phyloP scores from a whole-genome alignment of 441 rosid species.

The Adansonia grandidieri region DNA sequence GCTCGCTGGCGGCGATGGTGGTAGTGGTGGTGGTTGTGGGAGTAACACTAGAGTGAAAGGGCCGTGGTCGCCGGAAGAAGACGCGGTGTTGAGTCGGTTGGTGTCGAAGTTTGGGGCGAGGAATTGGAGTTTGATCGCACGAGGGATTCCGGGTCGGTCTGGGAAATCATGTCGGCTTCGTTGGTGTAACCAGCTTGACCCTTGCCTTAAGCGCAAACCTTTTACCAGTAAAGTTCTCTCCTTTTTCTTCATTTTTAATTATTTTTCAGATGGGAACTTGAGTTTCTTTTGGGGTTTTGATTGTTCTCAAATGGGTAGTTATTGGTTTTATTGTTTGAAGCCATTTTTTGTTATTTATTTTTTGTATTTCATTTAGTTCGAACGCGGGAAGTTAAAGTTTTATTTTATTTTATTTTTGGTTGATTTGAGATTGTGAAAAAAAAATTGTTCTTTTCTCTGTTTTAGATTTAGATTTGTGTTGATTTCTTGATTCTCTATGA shows the following conservation, averaged over 20 bases:
- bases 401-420: background rate
- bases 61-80: slow-evolving; percentile 95
- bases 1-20: slow-evolving; percentile 22
- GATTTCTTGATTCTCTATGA: background rate
- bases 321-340: background rate
- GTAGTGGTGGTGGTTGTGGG: slow-evolving; percentile 15
- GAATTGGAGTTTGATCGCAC: slow-evolving; percentile 93
- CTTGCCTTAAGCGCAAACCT: slow-evolving; percentile 82
- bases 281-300: background rate
- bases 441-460: background rate
- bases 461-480: background rate
- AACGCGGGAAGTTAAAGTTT: background rate
- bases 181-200: slow-evolving; percentile 97
- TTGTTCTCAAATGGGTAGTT: background rate
- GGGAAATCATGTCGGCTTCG: slow-evolving; percentile 90
- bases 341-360: background rate
- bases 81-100: slow-evolving; percentile 61
- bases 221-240: slow-evolving; percentile 55
- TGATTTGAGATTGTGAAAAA: slow-evolving; percentile 6
- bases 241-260: background rate
- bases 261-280: background rate
- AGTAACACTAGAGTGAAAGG: slow-evolving; percentile 58
- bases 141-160: slow-evolving; percentile 84
- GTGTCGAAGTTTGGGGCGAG: slow-evolving; percentile 78
- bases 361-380: background rate